Evolutionary conservation across 208 protist genomes (phyloP).

Genomic region (Trypanosoma scelopori): DNA sequence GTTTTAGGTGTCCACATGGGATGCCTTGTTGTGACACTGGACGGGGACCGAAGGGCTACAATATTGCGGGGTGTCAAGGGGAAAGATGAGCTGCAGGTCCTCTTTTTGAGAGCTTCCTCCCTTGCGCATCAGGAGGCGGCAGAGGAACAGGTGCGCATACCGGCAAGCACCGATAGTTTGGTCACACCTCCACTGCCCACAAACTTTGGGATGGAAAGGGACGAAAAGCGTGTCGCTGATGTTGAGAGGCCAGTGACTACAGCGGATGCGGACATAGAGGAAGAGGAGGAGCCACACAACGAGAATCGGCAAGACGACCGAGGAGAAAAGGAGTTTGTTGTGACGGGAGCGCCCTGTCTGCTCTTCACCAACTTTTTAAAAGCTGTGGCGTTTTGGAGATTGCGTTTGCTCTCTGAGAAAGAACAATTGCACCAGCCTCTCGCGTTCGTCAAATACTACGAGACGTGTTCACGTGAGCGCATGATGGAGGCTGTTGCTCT

Average conservation of each 20-base stretch:
- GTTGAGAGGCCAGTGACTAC: not conserved
- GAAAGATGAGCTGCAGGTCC: slow-evolving; percentile 17
- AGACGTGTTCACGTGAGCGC: slow-evolving; percentile 9
- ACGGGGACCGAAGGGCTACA: slow-evolving; percentile 32
- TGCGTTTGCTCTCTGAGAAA: slow-evolving; percentile 10
- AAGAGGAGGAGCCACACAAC: not conserved
- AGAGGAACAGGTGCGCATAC: slow-evolving; percentile 3
- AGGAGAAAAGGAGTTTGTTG: not conserved
- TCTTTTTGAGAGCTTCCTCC: slow-evolving; percentile 36
- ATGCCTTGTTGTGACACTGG: slow-evolving; percentile 41
- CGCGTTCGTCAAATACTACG: slow-evolving; percentile 29
- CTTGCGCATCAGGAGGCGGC: slow-evolving; percentile 22
- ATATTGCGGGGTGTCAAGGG: slow-evolving; percentile 25
- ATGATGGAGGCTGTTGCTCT: slow-evolving; percentile 27
- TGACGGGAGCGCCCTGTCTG: not conserved
- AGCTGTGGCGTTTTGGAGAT: slow-evolving; percentile 30
- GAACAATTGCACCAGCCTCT: slow-evolving; percentile 21
- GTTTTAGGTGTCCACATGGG: slow-evolving; percentile 48
- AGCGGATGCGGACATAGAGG: not conserved
- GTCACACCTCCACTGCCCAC: too few species aligned
- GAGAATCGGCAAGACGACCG: not conserved
- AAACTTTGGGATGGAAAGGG: too few species aligned
- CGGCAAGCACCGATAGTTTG: not conserved
- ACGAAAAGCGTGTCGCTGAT: not conserved
- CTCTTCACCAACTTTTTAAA: slow-evolving; percentile 33